Base-by-base conservation (phyloP, 805 yeast species). In the Brettanomyces custersianus region DNA sequence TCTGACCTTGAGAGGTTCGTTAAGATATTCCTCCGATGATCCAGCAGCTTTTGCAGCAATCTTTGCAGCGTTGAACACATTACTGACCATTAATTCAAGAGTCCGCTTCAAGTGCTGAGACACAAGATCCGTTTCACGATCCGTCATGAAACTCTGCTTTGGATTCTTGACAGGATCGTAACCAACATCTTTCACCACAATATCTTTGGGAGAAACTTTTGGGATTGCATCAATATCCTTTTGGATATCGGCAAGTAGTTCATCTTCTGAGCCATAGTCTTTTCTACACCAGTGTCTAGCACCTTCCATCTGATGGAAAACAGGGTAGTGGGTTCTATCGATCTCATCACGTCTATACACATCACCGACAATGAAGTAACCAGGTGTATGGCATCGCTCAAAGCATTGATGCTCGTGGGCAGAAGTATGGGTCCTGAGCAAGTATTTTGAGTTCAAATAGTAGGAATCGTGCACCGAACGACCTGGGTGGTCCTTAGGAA, bases 231-330 rank as follows among this genome's bases (percentile, higher is more conserved):
- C 74, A 18, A 85, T 72, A 49, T 86, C 95, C 2, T 50, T 42
- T 36, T 67, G 60, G 11, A 84, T 63, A 42, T 69, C 61, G 0
- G 57, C 62, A 4, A 70, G 49, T 19, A 77, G 27, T 8, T 39
- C 39, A 20, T 43, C 39, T 7, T 54, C 54, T 4, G 50, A 51
- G 2, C 47, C 51, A 21, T 51, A 57, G 3, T 65, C 69, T 10
- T 58, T 54, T 36, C 80, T 63, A 6, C 72, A 62, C 97, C 97
- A 92, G 2, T 80, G 57, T 40, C 92, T 65, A 3, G 95, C 96
- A 32, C 97, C 98, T 60, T 92, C 98, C 86, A 92, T 76, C 59
- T 92, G 98, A 52, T 92, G 96, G 61, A 92, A 92, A 1, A 83
- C 96, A 1, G 98, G 97, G 54, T 92, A 92, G 57, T 92, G 98